Base-by-base conservation (phyloP, 345 rosid species). In the Acer saccharum region DNA sequence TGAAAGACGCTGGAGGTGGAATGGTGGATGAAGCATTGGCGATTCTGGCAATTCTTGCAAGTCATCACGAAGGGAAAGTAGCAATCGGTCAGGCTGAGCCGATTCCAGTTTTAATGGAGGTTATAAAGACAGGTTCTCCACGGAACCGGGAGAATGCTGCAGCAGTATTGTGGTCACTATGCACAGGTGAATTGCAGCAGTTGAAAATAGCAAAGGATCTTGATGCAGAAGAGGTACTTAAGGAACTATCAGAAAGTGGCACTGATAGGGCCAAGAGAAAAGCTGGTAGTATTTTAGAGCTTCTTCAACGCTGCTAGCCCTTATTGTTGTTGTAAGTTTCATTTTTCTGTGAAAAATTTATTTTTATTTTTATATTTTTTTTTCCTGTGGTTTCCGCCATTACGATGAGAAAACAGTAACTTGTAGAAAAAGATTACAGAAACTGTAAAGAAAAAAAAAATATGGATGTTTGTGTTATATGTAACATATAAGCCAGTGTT, bases 251-350 rank as follows among this genome's bases (percentile, higher is more conserved):
- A 1, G 98, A 96, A 43, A 94, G 77, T 71, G 99, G 98, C 72
- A 96, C 99, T 6, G 99, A 94, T 70, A 91, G 99, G 74, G 99
- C 99, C 58, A 96, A 92, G 89, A 88, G 99, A 82, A 96, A 96
- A 85, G 99, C 99, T 50, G 93, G 78, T 52, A 87, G 88, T 52
- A 81, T 96, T 76, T 69, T 96, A 75, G 98, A 94, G 81, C 92
- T 90, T 57, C 85, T 96, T 71, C 92, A 89, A 69, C 88, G 83
- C 52, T 64, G 81, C 32, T 54, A 65, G 58, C 71, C 77, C 67
- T 23, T 23, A 69, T 35, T 35, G 39, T 35, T 35, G 39, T 35
- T 4, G 39, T 4, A 35, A 35, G 39, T 35, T 35, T 35, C 39
- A 35, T 35, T 35, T 32, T 35, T 35, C 39, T 4, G 4, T 35